Evolutionary conservation across 169 alveolate species (phyloP).

Genomic region (Cryptosporidium felis): DNA sequence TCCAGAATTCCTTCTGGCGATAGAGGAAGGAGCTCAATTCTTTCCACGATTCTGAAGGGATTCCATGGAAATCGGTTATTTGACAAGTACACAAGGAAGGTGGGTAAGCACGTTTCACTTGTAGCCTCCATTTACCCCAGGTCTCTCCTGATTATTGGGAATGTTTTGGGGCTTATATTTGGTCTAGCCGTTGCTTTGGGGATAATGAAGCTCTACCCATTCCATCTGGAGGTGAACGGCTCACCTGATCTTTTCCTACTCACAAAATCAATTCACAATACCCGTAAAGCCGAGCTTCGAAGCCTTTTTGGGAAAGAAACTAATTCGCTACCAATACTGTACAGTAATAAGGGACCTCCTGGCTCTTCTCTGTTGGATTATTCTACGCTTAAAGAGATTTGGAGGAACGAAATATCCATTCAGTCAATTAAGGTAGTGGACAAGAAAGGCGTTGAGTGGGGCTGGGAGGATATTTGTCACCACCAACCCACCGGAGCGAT

Average conservation of each 20-base stretch:
- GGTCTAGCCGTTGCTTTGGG: conserved; percentile 65
- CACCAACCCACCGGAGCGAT: conserved; percentile 63
- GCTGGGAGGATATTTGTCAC: conserved; percentile 64
- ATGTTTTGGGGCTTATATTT: conserved; percentile 37
- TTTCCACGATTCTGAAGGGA: background rate
- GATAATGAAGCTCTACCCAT: conserved; percentile 50
- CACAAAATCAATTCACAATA: conserved; percentile 14
- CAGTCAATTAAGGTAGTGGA: conserved; percentile 50
- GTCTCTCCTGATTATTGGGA: conserved; percentile 48
- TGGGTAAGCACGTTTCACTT: conserved; percentile 40
- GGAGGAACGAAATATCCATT: conserved; percentile 63
- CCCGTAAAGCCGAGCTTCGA: conserved; percentile 35
- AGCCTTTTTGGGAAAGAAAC: conserved; percentile 38
- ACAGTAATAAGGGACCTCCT: conserved; percentile 62
- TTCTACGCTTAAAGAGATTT: conserved; percentile 35
- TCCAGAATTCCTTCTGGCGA: background rate
- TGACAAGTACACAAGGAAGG: conserved; percentile 49
- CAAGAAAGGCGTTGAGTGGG: conserved; percentile 57
- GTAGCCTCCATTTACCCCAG: conserved; percentile 45
- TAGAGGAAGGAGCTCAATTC: background rate
- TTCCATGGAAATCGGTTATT: conserved; percentile 24
- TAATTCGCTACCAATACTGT: conserved; percentile 34
- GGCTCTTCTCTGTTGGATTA: conserved; percentile 47
- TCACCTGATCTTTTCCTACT: conserved; percentile 63
- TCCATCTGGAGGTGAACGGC: conserved; percentile 54